These are phyloP conservation scores for Aspergillus bertholletiae DNA, from an alignment of 495 filamentous ascomycete genomes.

Conservation along the genomic window DNA sequence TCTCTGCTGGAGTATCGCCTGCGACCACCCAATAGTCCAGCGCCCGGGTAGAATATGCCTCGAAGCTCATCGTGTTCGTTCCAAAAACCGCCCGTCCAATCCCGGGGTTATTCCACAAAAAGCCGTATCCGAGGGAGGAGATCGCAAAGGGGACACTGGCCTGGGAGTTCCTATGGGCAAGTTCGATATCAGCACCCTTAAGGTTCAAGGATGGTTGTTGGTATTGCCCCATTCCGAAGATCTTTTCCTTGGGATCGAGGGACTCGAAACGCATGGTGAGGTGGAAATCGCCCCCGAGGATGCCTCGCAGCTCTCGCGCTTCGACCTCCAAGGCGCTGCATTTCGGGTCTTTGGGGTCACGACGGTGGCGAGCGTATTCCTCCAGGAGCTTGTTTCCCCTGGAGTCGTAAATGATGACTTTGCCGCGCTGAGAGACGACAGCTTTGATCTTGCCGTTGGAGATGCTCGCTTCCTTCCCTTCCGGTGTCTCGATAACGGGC, in stretches of 20 bases:
- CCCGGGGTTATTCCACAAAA: conserved; percentile 57
- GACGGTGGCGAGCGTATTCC: conserved; percentile 53
- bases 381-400: conserved; percentile 45
- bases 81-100: conserved; percentile 55
- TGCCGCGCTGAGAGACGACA: conserved; percentile 41
- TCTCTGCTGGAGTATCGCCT: conserved; percentile 48
- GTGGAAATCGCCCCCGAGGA: conserved; percentile 48
- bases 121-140: conserved; percentile 52
- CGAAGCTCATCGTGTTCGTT: conserved; percentile 56
- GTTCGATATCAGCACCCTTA: conserved; percentile 53
- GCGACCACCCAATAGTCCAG: conserved; percentile 60
- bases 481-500: conserved; percentile 20
- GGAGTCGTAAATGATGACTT: conserved; percentile 47
- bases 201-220: conserved; percentile 54
- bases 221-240: conserved; percentile 63
- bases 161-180: conserved; percentile 61
- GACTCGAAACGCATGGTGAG: conserved; percentile 53
- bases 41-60: conserved; percentile 47
- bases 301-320: conserved; percentile 52
- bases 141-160: conserved; percentile 55
- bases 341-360: conserved; percentile 50
- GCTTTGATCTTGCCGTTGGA: conserved; percentile 51
- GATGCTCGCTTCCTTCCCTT: conserved; percentile 37
- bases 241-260: conserved; percentile 46
- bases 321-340: conserved; percentile 50